These are phyloP conservation scores for Pseudogymnoascus sp. DNA, from an alignment of 2,329 filamentous ascomycete species.

Conservation along the genomic window DNA sequence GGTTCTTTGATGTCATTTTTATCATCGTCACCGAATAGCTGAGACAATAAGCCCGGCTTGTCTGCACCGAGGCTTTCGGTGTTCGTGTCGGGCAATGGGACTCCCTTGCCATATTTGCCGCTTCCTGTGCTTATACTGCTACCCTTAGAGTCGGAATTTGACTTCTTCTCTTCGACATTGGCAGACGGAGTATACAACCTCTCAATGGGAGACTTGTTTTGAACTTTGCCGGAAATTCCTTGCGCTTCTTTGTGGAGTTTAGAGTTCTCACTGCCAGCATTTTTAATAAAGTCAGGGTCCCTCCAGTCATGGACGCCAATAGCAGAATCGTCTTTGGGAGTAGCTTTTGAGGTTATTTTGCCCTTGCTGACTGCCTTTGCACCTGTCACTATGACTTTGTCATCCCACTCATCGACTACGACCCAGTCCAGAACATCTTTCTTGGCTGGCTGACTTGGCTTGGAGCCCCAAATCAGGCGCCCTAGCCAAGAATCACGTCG, in stretches of 20 bases:
- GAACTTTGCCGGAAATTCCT: conserved; percentile 19
- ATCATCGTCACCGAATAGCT: conserved; percentile 40
- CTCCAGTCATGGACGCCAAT: conserved; percentile 86
- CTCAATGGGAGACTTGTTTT: conserved; percentile 7
- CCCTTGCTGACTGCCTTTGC: conserved; percentile 13
- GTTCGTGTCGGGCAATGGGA: conserved; percentile 18
- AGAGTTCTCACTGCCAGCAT: conserved; percentile 15
- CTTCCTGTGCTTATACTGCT: conserved; percentile 65
- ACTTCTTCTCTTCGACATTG: conserved; percentile 26
- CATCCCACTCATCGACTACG: conserved; percentile 56
- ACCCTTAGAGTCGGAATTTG: conserved; percentile 40
- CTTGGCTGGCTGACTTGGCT: neutral
- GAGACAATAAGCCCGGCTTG: conserved; percentile 37
- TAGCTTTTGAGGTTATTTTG: conserved; percentile 15
- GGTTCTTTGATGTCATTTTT: conserved; percentile 23
- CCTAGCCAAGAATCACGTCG: neutral
- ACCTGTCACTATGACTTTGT: conserved; percentile 10
- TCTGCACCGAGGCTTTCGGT: conserved; percentile 26
- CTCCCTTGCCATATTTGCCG: conserved; percentile 50
- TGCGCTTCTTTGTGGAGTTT: conserved; percentile 22
- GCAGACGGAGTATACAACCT: conserved; percentile 12
- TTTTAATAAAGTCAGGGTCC: conserved; percentile 60
- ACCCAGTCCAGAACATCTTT: conserved; percentile 54
- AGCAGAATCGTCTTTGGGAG: conserved; percentile 55
- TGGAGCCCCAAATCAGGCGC: neutral